Conservation (phyloP, 139 green algal genomes). For the Picochlorum costavermella region DNA sequence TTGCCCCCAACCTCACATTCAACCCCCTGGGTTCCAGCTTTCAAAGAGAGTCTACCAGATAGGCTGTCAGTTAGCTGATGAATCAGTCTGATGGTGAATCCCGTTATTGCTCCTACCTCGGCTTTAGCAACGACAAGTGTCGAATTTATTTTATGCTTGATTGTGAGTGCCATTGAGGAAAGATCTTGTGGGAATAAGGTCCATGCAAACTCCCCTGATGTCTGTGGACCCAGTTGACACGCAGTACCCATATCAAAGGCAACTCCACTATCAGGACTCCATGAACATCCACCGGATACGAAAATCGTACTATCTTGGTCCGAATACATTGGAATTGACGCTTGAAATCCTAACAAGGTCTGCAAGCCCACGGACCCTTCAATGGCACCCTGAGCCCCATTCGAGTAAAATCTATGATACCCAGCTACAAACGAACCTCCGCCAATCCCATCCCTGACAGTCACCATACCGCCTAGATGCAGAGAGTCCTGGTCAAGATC, state of each 20-base stretch:
- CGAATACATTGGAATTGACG: conserved; percentile 20
- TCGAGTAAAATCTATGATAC: conserved; percentile 24
- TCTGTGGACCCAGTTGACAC: conserved; percentile 20
- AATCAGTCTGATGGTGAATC: conserved; percentile 10
- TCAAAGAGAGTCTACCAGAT: conserved; percentile 6
- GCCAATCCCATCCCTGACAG: conserved; percentile 24
- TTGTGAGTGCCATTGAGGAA: neutral
- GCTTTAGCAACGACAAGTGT: conserved; percentile 5
- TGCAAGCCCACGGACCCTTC: conserved; percentile 23
- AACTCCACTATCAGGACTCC: conserved; percentile 20
- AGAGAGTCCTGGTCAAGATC: conserved; percentile 13
- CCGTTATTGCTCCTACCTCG: conserved; percentile 28
- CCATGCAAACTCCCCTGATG: conserved; percentile 26
- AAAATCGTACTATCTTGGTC: neutral
- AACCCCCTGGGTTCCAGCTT: conserved; percentile 17
- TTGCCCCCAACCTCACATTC: conserved; percentile 34
- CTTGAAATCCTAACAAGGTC: conserved; percentile 18
- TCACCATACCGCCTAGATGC: conserved; percentile 37
- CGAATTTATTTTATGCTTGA: neutral
- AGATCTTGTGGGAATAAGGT: conserved; percentile 17
- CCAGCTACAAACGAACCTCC: conserved; percentile 34
- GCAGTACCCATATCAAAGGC: conserved; percentile 23
- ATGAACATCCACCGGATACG: neutral
- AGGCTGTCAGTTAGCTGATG: conserved; percentile 1
- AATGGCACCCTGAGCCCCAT: conserved; percentile 12